Conservation (phyloP, 768 basidiomycete species). For the Scleroderma bovista region DNA sequence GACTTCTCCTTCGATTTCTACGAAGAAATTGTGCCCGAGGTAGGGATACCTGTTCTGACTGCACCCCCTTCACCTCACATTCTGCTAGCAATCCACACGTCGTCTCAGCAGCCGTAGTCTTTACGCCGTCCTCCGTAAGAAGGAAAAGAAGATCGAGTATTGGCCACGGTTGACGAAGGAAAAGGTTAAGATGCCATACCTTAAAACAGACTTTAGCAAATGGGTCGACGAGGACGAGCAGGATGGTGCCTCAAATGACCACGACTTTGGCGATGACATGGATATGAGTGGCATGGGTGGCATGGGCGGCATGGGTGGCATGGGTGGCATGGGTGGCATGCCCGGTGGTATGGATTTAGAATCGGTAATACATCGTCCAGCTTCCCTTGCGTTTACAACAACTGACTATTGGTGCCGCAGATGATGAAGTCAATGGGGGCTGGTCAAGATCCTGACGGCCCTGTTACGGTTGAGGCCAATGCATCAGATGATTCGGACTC, state of each 20-base stretch:
- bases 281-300: conserved; percentile 81
- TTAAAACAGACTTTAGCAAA: conserved; percentile 94
- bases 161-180: conserved; percentile 94
- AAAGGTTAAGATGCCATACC: conserved; percentile 68
- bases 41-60: conserved; percentile 20
- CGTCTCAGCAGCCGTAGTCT: conserved; percentile 67
- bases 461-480: neutral
- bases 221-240: conserved; percentile 99
- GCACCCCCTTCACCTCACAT: conserved; percentile 2
- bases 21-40: conserved; percentile 72
- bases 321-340: conserved; percentile 33
- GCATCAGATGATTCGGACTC: conserved; percentile 26
- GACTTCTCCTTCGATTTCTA: conserved; percentile 74
- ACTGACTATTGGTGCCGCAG: conserved; percentile 18
- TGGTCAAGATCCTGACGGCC: neutral
- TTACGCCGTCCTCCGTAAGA: conserved; percentile 71
- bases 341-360: conserved; percentile 50
- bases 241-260: no score
- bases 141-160: conserved; percentile 66
- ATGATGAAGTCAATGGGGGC: conserved; percentile 34
- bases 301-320: conserved; percentile 42
- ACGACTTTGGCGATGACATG: no score
- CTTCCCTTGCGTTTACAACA: neutral
- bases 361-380: conserved; percentile 36
- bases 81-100: conserved; percentile 30